Evolutionary conservation across 495 filamentous ascomycete genomes (phyloP), one percentile per base, ranked within the genome.

Genomic region (Penicillium diatomitis): DNA sequence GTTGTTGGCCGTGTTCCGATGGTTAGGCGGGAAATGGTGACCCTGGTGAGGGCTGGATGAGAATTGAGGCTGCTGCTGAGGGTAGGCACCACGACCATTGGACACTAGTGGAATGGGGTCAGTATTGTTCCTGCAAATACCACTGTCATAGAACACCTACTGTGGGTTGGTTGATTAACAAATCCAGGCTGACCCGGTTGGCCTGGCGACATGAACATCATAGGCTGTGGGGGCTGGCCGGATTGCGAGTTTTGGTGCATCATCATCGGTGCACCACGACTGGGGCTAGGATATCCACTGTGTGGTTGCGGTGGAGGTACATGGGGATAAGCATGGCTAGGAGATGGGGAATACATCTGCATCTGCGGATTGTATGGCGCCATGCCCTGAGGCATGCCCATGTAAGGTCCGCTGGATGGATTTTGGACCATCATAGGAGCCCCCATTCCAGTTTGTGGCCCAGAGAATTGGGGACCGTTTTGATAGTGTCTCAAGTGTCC

Each of bases 341-440:
- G 83, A 47, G 75, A 79, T 8, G 84, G 78, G 41, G 88, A 85
- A 65, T 83, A 86, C 71, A 89, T 85, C 35, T 77, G 80, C 75
- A 90, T 83, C 57, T 84, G 83, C 30, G 81, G 82, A 40, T 71
- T 79, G 31, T 76, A 79, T 8, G 78, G 73, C 30, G 70, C 68
- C 81, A 80, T 76, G 10, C 64, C 73, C 51, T 80, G 77, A 5
- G 75, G 72, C 35, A 76, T 66, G 10, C 67, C 67, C 68, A 75
- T 76, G 40, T 75, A 79, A 12, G 72, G 69, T 31, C 77, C 75
- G 46, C 68, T 70, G 32, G 84, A 85, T 32, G 81, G 80, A 39
- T 84, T 83, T 57, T 84, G 87, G 51, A 88, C 82, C 87, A 92
- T 90, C 76, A 91, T 85, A 2, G 84, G 83, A 31, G 78, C 83